Conservation (phyloP, 2,329 filamentous ascomycete species). For the Neofusicoccum parvum region DNA sequence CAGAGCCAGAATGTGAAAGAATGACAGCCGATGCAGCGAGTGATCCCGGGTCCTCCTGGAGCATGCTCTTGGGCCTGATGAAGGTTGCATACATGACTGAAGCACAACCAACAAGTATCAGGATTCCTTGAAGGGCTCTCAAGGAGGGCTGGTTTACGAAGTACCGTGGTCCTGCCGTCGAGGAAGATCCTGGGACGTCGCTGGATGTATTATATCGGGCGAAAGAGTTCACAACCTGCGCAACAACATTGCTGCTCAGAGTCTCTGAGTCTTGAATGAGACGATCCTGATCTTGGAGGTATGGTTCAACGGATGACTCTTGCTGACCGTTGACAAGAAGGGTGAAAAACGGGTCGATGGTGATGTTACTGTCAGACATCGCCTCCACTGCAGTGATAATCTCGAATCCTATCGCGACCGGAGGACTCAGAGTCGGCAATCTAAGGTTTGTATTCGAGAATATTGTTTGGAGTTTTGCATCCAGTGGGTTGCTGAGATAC, state of each 20-base stretch:
- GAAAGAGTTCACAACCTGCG: neutral
- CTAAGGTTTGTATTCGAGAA: too few species aligned
- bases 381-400: neutral
- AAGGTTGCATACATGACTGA: neutral
- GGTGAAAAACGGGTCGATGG: neutral
- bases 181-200: neutral
- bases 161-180: neutral
- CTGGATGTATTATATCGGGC: neutral
- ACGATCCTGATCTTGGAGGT: neutral
- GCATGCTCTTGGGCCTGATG: neutral
- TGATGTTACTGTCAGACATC: neutral
- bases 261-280: neutral
- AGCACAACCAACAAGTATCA: neutral
- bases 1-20: neutral
- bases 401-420: neutral
- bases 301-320: neutral
- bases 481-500: neutral
- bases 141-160: neutral
- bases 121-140: neutral
- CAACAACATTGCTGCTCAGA: neutral
- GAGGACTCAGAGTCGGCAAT: neutral
- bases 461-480: neutral
- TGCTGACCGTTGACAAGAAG: neutral
- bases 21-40: neutral
- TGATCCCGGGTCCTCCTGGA: neutral